Evolutionary conservation across 495 filamentous ascomycete species (phyloP), one percentile per base, ranked within the genome.

Genomic region (Amphirosellinia nigrospora): DNA sequence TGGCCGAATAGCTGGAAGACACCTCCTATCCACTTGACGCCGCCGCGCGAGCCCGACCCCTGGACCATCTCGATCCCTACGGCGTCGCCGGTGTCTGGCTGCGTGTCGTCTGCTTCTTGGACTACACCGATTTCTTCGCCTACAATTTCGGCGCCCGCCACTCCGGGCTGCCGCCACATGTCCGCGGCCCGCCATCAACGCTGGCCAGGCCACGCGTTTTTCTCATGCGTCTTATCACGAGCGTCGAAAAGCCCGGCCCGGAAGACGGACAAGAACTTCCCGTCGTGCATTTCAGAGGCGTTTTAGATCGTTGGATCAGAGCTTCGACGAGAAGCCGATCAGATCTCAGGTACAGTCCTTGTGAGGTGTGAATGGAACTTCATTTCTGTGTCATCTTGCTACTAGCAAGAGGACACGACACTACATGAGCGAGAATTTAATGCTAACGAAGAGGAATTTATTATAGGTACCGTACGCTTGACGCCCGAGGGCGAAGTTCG

Each of bases 271-370:
- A 85, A 62, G 79, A 73, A 4, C 74, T 86, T 30, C 89, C 89
- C 0, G 79, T 90, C 11, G 86, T 89, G 38, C 81, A 87, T 70
- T 92, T 90, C 71, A 77, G 78, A 26, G 90, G 90, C 38, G 81
- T 76, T 9, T 87, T 11, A 77, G 83, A 15, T 83, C 84, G 4
- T 73, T 90, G 6, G 86, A 90, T 60, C 82, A 83, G 19, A 77
- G 77, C 15, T 88, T 83, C 81, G 89, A 90, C 73, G 86, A 86
- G 32, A 88, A 90, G 86, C 88, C 13, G 87, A 89, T 89, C 87
- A 7, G 79, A 79, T 15, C 67, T 87, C 52, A 77, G 82, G 82
- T 82, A 72, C 75, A 71, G 70, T 68, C 32, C 74, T 76, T 62
- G 80, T 82, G 77, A 79, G 83, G 83, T 83, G 65, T 64, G 73